Evolutionary conservation across 257 asterid genomes (phyloP).

Genomic region (Przewalskia tangutica): DNA sequence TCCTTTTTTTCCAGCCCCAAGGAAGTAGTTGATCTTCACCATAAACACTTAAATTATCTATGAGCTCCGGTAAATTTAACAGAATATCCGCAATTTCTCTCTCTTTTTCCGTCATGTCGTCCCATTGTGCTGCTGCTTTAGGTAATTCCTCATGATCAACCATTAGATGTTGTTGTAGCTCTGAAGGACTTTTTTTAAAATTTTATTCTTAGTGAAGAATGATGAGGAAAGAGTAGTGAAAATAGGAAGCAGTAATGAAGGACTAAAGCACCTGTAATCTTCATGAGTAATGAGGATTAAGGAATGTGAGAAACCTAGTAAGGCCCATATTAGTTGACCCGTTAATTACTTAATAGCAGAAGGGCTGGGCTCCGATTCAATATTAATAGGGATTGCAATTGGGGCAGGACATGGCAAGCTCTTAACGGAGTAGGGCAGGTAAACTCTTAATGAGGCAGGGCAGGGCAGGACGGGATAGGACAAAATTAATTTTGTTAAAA

Average conservation of each 20-base stretch:
- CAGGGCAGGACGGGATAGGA: too few species aligned
- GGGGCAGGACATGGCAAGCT: too few species aligned
- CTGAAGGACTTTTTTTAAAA: background rate
- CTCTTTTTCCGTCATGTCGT: background rate
- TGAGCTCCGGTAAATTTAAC: background rate
- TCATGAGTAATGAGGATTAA: background rate
- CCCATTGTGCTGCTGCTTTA: background rate
- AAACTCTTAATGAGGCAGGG: too few species aligned
- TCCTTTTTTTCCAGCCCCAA: background rate
- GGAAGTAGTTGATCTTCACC: background rate
- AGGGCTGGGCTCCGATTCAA: too few species aligned
- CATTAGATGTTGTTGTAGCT: background rate
- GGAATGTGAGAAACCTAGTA: background rate
- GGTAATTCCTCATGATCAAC: background rate
- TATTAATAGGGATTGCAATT: too few species aligned
- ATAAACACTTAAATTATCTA: background rate
- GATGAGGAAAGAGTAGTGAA: background rate
- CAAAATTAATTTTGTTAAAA: too few species aligned
- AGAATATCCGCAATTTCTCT: background rate
- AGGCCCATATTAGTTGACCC: background rate
- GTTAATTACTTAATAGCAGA: background rate
- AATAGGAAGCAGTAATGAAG: background rate
- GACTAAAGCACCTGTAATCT: background rate
- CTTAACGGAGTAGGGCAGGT: too few species aligned
- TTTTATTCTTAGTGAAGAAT: too few species aligned